A percentile compares a stretch with the other conserved stretches of the same genome.
phyloP scores from a whole-genome alignment of 768 basidiomycete genomes.

The Cyclocybe aegerita region DNA sequence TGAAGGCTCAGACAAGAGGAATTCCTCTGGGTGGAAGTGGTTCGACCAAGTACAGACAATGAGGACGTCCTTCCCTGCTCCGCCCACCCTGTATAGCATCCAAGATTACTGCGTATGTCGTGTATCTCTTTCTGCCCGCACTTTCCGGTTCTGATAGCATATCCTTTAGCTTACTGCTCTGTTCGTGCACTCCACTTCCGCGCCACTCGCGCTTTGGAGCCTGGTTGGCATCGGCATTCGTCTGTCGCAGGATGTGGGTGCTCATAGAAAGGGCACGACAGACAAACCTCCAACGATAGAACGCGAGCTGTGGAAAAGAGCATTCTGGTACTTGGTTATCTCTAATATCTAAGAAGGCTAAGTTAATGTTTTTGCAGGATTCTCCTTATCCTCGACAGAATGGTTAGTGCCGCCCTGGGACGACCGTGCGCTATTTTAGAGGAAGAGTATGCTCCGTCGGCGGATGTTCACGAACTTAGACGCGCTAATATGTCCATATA shows the following conservation, averaged over 20 bases:
- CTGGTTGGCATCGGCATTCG: conserved; percentile 68
- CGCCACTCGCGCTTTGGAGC: conserved; percentile 64
- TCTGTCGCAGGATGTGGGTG: conserved; percentile 73
- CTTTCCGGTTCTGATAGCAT: neutral
- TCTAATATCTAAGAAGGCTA: neutral
- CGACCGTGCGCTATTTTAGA: conserved; percentile 75
- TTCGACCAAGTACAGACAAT: conserved; percentile 63
- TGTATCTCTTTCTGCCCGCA: too few relatives aligned
- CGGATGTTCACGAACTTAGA: neutral
- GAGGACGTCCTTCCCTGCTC: conserved; percentile 55
- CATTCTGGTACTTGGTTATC: conserved; percentile 45
- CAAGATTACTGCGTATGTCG: conserved; percentile 45
- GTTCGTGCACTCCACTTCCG: conserved; percentile 52
- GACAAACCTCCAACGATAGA: conserved; percentile 41
- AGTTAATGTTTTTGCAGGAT: conserved; percentile 33
- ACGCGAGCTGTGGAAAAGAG: conserved; percentile 72
- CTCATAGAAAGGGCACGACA: conserved; percentile 46
- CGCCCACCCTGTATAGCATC: conserved; percentile 68
- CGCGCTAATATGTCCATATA: conserved; percentile 18
- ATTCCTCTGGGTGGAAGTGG: conserved; percentile 60
- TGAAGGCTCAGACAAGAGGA: conserved; percentile 30
- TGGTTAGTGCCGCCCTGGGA: conserved; percentile 52
- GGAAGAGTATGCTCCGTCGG: conserved; percentile 52
- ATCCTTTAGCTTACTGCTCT: conserved; percentile 47
- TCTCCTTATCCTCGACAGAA: conserved; percentile 48